Percentiles rank a stretch among this genome's conserved stretches.
phyloP scores from a whole-genome alignment of 2,329 filamentous ascomycete genomes.

The Stagonosporopsis rhizophila region DNA sequence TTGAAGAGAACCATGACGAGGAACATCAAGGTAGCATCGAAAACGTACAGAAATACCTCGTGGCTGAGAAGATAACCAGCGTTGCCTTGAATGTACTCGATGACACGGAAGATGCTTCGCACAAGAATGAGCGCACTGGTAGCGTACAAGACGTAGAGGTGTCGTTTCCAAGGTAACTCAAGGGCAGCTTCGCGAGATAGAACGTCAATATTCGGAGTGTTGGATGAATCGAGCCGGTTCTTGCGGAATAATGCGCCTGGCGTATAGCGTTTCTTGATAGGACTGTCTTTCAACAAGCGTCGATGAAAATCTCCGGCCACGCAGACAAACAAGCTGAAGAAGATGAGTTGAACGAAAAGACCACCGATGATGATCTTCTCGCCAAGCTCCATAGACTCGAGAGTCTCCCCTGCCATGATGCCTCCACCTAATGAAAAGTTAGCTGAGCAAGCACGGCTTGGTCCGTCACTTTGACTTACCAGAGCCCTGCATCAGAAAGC shows the following conservation, averaged over 20 bases:
- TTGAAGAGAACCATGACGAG: conserved; percentile 52
- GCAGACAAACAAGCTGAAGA: conserved; percentile 58
- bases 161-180: conserved; percentile 38
- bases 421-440: conserved; percentile 22
- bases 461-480: conserved; percentile 6
- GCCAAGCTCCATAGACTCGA: conserved; percentile 17
- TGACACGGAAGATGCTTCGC: conserved; percentile 57
- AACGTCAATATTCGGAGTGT: background rate
- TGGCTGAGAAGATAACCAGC: conserved; percentile 53
- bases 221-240: background rate
- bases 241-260: conserved; percentile 6
- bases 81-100: conserved; percentile 57
- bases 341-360: conserved; percentile 56
- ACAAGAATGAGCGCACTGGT: conserved; percentile 57
- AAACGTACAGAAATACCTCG: conserved; percentile 55
- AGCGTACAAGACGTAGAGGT: conserved; percentile 54
- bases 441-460: conserved; percentile 27
- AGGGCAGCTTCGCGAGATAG: background rate
- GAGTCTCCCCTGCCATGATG: conserved; percentile 22
- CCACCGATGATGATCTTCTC: conserved; percentile 33
- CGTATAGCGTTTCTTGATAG: conserved; percentile 11
- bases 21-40: conserved; percentile 56
- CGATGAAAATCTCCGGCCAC: conserved; percentile 28
- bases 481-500: conserved; percentile 52
- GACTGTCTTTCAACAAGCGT: conserved; percentile 20